Evolutionary conservation across 306 rosid genomes (phyloP).

Genomic region (Vigna trinervia): DNA sequence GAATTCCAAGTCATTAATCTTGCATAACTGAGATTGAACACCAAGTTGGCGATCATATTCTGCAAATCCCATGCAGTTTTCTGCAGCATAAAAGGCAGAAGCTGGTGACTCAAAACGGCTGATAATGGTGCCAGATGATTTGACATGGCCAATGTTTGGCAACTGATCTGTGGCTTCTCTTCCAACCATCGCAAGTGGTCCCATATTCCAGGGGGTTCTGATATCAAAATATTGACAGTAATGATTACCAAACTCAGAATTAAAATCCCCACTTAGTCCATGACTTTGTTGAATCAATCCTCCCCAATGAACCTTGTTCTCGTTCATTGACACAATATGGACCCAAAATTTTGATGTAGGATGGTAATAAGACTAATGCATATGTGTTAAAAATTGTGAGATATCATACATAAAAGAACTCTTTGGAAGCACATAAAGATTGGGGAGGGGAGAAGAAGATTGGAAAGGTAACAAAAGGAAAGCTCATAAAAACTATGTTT

Average conservation of each 20-base stretch:
- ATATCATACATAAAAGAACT: slow-evolving; percentile 23
- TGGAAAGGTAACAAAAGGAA: slow-evolving; percentile 39
- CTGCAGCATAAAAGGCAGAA: slow-evolving; percentile 78
- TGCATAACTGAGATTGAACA: slow-evolving; percentile 44
- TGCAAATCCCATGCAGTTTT: slow-evolving; percentile 75
- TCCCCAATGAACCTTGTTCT: slow-evolving; percentile 52
- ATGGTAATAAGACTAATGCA: background rate
- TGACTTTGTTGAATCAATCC: slow-evolving; percentile 49
- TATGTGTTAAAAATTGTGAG: slow-evolving; percentile 35
- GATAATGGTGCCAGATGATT: slow-evolving; percentile 57
- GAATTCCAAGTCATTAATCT: slow-evolving; percentile 52
- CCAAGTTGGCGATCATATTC: slow-evolving; percentile 55
- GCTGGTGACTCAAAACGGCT: slow-evolving; percentile 74
- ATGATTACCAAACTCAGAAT: slow-evolving; percentile 48
- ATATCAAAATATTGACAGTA: slow-evolving; percentile 48
- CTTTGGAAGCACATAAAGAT: slow-evolving; percentile 20
- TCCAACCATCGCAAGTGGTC: slow-evolving; percentile 50
- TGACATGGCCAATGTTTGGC: slow-evolving; percentile 37
- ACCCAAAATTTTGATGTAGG: slow-evolving; percentile 14
- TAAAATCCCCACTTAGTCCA: slow-evolving; percentile 49
- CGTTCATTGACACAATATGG: slow-evolving; percentile 58
- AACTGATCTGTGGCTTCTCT: slow-evolving; percentile 41
- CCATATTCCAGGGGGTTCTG: slow-evolving; percentile 56
- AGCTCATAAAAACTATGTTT: slow-evolving; percentile 44
- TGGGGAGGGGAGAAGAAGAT: slow-evolving; percentile 10